Conservation (phyloP, 2,329 filamentous ascomycete species). For the Xylariaceae sp. region DNA sequence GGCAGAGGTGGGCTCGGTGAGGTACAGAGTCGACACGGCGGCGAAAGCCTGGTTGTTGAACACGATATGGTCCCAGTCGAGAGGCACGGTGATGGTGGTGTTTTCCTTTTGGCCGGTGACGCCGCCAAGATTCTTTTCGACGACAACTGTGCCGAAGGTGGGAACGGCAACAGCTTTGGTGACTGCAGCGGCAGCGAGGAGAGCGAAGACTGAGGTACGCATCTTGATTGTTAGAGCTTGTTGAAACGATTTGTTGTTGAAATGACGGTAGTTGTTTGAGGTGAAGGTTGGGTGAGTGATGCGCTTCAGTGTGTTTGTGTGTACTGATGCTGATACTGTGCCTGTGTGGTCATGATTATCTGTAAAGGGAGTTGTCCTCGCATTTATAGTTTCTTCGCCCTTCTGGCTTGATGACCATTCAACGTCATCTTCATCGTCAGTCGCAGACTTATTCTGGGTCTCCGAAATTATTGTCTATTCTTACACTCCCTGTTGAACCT, state of each 20-base stretch:
- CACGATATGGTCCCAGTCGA: neutral
- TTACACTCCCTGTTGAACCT: too few species aligned
- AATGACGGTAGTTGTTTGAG: neutral
- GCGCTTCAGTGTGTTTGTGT: neutral
- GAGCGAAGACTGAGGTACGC: slow-evolving; percentile 1
- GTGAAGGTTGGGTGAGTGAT: neutral
- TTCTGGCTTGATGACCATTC: too few species aligned
- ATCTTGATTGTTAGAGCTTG: slow-evolving; percentile 2
- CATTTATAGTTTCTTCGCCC: too few species aligned
- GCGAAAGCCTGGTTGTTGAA: slow-evolving; percentile 1
- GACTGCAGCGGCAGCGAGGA: slow-evolving; percentile 1
- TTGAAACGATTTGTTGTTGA: neutral
- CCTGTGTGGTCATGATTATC: neutral
- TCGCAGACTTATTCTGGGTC: too few species aligned
- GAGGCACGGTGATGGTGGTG: slow-evolving; percentile 1
- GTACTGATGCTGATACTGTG: neutral
- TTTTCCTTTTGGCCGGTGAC: neutral
- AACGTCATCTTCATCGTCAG: too few species aligned
- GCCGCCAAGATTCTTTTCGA: slow-evolving; percentile 1
- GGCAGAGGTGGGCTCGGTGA: neutral
- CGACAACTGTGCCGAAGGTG: neutral
- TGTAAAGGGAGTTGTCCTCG: too few species aligned
- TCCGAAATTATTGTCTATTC: too few species aligned
- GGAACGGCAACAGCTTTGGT: neutral
- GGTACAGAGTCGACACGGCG: slow-evolving; percentile 8